Evolutionary conservation across 1,284 basidiomycete genomes (phyloP), one percentile per base, ranked within the genome.

Genomic region (Pascua guehoae): DNA sequence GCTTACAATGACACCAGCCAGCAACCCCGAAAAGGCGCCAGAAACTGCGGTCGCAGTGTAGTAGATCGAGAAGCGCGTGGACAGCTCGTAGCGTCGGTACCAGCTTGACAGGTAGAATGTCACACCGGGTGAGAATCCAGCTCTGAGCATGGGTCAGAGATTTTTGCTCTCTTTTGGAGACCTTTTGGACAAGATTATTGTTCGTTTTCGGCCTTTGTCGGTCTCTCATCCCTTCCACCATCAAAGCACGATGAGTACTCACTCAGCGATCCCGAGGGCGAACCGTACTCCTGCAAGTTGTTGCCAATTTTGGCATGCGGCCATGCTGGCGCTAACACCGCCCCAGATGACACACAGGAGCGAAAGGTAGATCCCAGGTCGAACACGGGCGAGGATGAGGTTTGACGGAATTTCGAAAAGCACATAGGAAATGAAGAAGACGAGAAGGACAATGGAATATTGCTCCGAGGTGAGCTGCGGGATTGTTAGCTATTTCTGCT

Each of bases 1-100:
- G 24, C 24, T 32, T 7, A 32, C 24, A 56, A 79, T 76, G 8
- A 73, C 64, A 43, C 76, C 78, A 1, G 78, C 78, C 12, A 79
- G 64, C 4, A 79, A 68, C 49, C 78, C 78, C 12, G 69, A 71
- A 64, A 79, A 74, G 5, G 77, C 77, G 37, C 78, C 78, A 9
- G 72, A 72, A 9, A 78, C 59, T 5, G 74, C 74, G 12, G 77
- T 76, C 12, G 76, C 75, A 24, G 74, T 74, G 68, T 77, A 71
- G 66, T 77, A 77, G 56, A 77, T 60, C 39, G 67, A 61, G 63
- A 68, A 75, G 17, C 49, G 47, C 3, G 32, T 43, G 38, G 51
- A 52, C 5, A 58, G 43, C 51, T 62, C 60, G 43, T 62, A 49
- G 1, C 44, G 49, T 10, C 58, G 14, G 49, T 66, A 66, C 64